These are phyloP conservation scores for Starmerella bacillaris DNA, from an alignment of 805 yeast species.

Conservation along the genomic window DNA sequence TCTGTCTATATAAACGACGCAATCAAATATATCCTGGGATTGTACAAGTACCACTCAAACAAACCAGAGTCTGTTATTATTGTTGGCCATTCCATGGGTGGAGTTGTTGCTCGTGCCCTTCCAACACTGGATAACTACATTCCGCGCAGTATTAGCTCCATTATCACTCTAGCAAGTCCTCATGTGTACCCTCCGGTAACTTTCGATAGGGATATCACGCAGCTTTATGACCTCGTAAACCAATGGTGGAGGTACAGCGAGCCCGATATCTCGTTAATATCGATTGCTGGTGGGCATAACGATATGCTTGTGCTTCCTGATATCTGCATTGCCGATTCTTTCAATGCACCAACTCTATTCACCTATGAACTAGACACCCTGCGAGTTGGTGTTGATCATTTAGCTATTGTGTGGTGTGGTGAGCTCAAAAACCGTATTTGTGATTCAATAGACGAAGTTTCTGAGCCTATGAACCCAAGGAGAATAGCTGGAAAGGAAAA, in stretches of 20 bases:
- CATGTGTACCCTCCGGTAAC: conserved; percentile 86
- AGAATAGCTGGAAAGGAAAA: conserved; percentile 33
- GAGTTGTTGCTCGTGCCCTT: conserved; percentile 77
- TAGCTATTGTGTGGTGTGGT: conserved; percentile 93
- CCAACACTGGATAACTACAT: conserved; percentile 60
- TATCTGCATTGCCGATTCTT: conserved; percentile 53
- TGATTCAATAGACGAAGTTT: conserved; percentile 38
- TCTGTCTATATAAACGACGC: conserved; percentile 89
- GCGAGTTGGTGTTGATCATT: conserved; percentile 88
- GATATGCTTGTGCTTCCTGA: conserved; percentile 81
- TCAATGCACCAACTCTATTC: conserved; percentile 69
- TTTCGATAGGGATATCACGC: conserved; percentile 72
- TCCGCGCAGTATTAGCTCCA: conserved; percentile 58
- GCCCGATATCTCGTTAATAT: conserved; percentile 46
- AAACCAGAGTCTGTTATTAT: conserved; percentile 55
- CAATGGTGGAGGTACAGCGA: conserved; percentile 46
- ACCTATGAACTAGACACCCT: conserved; percentile 77
- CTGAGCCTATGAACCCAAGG: conserved; percentile 30
- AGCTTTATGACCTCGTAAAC: conserved; percentile 55
- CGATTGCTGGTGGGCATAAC: conserved; percentile 74
- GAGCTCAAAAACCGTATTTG: conserved; percentile 57
- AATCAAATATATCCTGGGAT: conserved; percentile 47
- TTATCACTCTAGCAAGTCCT: conserved; percentile 75
- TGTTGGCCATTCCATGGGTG: conserved; percentile 94
- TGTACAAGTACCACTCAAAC: conserved; percentile 31